These are phyloP conservation scores for Akanthomyces muscarius DNA, from an alignment of 2,329 filamentous ascomycete genomes.

Conservation along the genomic window DNA sequence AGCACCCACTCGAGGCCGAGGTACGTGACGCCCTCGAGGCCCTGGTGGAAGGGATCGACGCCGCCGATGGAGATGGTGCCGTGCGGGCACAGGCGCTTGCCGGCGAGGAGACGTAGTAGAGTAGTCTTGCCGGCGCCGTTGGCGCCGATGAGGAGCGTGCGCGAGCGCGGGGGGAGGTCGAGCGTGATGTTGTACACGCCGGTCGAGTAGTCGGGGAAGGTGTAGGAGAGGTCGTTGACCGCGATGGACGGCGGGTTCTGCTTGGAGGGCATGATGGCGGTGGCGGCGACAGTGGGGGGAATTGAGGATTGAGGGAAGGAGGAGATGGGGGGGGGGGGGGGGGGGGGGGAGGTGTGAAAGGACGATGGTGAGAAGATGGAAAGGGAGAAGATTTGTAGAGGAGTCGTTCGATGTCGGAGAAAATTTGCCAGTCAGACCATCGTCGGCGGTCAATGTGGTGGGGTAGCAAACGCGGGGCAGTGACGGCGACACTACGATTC, in stretches of 20 bases:
- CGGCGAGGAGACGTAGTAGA: conserved; percentile 86
- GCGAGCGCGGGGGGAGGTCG: conserved; percentile 73
- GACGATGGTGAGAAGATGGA: background rate
- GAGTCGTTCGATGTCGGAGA: background rate
- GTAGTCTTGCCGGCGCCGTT: conserved; percentile 98
- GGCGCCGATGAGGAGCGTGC: conserved; percentile 89
- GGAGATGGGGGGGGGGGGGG: background rate
- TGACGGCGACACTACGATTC: background rate
- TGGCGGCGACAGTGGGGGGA: background rate
- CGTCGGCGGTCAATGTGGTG: background rate
- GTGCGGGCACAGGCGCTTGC: conserved; percentile 84
- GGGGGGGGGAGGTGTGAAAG: too few relatives aligned
- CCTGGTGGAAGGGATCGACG: conserved; percentile 86
- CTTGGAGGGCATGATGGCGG: conserved; percentile 27
- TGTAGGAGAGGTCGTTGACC: conserved; percentile 76
- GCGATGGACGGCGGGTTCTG: conserved; percentile 57
- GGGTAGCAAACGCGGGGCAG: conserved; percentile 3
- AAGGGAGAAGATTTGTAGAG: background rate
- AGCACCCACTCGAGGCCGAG: conserved; percentile 97
- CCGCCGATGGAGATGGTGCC: conserved; percentile 72
- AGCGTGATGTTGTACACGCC: conserved; percentile 73
- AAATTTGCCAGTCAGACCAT: background rate
- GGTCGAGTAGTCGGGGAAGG: conserved; percentile 78
- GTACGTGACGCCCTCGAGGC: conserved; percentile 92
- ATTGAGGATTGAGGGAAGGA: background rate